Conservation (phyloP, 495 filamentous ascomycete species). For the Penicillium odoratum region DNA sequence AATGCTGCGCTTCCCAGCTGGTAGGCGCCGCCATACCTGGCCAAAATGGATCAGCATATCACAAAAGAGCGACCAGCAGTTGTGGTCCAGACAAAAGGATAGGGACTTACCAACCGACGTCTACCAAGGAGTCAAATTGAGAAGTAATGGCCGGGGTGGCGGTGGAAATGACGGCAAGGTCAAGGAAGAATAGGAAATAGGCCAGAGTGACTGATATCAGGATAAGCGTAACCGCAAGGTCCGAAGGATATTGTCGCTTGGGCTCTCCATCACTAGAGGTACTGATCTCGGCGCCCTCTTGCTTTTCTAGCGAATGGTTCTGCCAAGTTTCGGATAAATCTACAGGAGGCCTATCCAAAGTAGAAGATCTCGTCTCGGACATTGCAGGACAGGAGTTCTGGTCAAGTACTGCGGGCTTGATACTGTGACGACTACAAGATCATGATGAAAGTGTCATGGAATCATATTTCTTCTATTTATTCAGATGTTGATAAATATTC, state of each 20-base stretch:
- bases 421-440: neutral
- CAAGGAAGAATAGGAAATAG: constrained; percentile 33
- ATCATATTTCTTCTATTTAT: no score
- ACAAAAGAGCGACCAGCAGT: constrained; percentile 23
- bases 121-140: constrained; percentile 30
- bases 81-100: neutral
- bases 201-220: constrained; percentile 24
- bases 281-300: neutral
- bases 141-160: constrained; percentile 33
- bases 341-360: neutral
- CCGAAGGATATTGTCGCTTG: constrained; percentile 7
- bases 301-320: neutral
- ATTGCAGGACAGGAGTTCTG: neutral
- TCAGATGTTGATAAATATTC: no score
- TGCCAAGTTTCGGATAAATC: neutral
- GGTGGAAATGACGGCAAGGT: constrained; percentile 28
- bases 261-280: constrained; percentile 4
- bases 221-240: constrained; percentile 13
- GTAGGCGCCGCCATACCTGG: constrained; percentile 23
- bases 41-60: constrained; percentile 48
- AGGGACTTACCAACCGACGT: constrained; percentile 31
- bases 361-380: neutral
- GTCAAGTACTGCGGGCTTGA: neutral
- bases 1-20: constrained; percentile 27
- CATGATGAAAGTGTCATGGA: neutral